Conservation (phyloP, 257 asterid species). For the Jacaranda copaia region DNA sequence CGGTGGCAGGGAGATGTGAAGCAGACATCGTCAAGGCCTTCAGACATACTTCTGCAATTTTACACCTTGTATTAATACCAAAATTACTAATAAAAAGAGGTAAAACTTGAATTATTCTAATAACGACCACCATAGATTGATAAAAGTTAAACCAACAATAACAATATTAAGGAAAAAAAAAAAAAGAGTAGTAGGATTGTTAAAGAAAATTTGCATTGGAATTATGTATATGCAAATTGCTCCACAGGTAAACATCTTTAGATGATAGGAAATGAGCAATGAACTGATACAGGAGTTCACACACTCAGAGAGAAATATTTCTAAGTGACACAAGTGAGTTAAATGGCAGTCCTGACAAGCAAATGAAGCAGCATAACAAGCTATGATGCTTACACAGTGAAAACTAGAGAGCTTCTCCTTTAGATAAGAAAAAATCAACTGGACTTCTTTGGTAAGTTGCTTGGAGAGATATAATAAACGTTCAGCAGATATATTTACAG, state of each 20-base stretch:
- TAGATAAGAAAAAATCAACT: too few species aligned
- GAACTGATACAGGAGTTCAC: neutral
- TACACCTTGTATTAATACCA: neutral
- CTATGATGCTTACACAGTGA: too few species aligned
- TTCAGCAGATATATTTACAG: too few species aligned
- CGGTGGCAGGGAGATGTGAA: conserved; percentile 48
- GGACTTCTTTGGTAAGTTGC: too few species aligned
- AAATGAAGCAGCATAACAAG: too few species aligned
- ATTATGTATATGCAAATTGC: neutral
- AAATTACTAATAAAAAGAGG: neutral
- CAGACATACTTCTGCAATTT: conserved; percentile 41
- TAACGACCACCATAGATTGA: neutral
- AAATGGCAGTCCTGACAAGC: too few species aligned
- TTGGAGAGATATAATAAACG: too few species aligned
- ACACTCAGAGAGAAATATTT: too few species aligned
- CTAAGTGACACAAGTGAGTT: too few species aligned
- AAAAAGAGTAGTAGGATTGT: neutral
- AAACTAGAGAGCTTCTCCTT: too few species aligned
- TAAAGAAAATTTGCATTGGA: neutral
- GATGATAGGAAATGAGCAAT: neutral
- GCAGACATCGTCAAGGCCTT: conserved; percentile 50
- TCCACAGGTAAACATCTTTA: neutral
- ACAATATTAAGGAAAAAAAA: neutral
- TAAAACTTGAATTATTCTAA: neutral
- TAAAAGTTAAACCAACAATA: neutral